These are phyloP conservation scores for Yamadazyma phyllophila DNA, from an alignment of 805 yeast species.

Conservation along the genomic window DNA sequence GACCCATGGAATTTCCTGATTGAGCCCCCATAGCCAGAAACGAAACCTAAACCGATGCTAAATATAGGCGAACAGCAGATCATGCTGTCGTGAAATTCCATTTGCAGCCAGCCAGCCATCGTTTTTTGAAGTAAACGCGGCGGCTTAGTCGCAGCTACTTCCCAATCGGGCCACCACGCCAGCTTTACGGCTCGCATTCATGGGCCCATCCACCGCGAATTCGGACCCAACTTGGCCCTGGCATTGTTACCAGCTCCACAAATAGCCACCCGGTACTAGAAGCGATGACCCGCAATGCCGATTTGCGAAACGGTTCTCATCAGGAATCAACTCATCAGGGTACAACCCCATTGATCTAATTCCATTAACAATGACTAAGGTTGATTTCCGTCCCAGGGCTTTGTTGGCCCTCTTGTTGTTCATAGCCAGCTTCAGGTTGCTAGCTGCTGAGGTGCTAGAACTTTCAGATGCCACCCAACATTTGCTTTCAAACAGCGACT, in stretches of 20 bases:
- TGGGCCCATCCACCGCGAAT: too few species aligned
- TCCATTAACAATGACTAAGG: background rate
- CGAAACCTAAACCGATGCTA: background rate
- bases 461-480: slow-evolving; percentile 11
- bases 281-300: too few species aligned
- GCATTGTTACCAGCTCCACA: too few species aligned
- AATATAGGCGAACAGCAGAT: background rate
- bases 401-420: background rate
- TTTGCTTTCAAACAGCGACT: slow-evolving; percentile 21
- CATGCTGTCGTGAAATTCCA: background rate
- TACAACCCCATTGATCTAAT: background rate
- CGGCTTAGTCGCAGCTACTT: background rate
- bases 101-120: slow-evolving; percentile 9
- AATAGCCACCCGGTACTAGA: too few species aligned
- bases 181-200: background rate
- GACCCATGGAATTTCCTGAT: background rate
- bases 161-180: background rate
- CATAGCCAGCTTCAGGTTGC: background rate
- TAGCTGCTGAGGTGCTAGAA: slow-evolving; percentile 6
- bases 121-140: background rate
- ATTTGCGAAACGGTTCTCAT: too few species aligned
- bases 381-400: background rate
- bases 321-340: too few species aligned
- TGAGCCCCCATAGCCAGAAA: background rate
- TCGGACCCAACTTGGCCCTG: too few species aligned